A percentile compares a stretch with the other conserved stretches of the same genome.
These are phyloP conservation scores for Scleroderma bovista DNA, from an alignment of 768 basidiomycete genomes.

Conservation along the genomic window DNA sequence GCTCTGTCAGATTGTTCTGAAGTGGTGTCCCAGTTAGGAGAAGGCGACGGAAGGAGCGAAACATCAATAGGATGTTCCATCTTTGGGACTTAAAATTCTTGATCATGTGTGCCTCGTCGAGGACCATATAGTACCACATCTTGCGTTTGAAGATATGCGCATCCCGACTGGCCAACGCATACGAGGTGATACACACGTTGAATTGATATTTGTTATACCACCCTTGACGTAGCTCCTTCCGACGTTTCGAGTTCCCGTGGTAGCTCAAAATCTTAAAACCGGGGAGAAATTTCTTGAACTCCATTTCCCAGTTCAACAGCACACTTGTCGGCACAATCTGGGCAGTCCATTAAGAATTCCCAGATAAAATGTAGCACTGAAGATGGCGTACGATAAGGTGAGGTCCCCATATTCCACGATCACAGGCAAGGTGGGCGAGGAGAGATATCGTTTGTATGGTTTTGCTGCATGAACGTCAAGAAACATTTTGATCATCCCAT, in stretches of 20 bases:
- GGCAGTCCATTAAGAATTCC: constrained; percentile 14
- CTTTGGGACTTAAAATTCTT: constrained; percentile 94
- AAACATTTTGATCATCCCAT: background rate
- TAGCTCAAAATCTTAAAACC: constrained; percentile 85
- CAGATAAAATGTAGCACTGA: background rate
- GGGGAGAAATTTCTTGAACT: constrained; percentile 93
- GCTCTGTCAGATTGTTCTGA: constrained; percentile 92
- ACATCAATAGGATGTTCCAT: constrained; percentile 89
- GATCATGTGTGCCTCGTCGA: constrained; percentile 97
- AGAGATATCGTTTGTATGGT: constrained; percentile 96
- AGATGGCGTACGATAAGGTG: constrained; percentile 68
- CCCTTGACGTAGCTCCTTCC: constrained; percentile 84
- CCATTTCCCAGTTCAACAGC: constrained; percentile 93
- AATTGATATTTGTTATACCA: constrained; percentile 88
- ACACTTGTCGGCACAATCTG: constrained; percentile 91
- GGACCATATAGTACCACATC: constrained; percentile 92
- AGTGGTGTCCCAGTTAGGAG: constrained; percentile 94
- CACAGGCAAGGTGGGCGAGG: constrained; percentile 87
- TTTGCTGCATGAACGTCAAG: constrained; percentile 48
- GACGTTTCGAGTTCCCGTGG: constrained; percentile 83
- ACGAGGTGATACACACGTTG: constrained; percentile 94
- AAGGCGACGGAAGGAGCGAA: constrained; percentile 79
- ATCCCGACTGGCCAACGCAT: constrained; percentile 87
- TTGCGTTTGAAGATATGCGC: constrained; percentile 90
- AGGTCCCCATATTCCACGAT: constrained; percentile 87